Evolutionary conservation across 345 rosid species (phyloP), one percentile per base, ranked within the genome.

Genomic region (Odontarrhena argentea): DNA sequence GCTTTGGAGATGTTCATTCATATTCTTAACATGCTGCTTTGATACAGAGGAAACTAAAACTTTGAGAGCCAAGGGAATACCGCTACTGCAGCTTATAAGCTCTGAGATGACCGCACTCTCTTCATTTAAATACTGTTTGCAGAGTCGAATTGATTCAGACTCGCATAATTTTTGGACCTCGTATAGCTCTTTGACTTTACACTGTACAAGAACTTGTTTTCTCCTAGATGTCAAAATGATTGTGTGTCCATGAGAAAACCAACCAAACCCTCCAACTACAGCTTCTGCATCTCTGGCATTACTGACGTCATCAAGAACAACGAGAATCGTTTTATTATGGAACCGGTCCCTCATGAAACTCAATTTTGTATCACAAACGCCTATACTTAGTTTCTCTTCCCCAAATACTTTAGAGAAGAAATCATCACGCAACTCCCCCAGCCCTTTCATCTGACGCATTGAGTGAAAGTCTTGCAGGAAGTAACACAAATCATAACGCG

Each of bases 241-340:
- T 60, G 3, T 44, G 48, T 69, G 74, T 34, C 67, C 68, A 35
- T 14, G 68, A 61, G 74, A 70, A 62, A 70, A 62, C 75, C 75
- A 70, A 14, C 69, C 55, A 70, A 70, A 70, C 63, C 75, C 75
- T 26, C 75, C 75, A 26, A 62, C 15, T 45, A 62, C 62, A 37
- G 34, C 22, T 54, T 70, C 75, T 52, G 35, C 75, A 54, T 70
- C 69, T 37, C 69, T 54, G 13, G 69, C 63, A 54, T 46, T 28
- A 26, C 24, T 62, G 2, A 70, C 69, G 14, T 70, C 75, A 62
- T 70, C 75, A 3, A 70, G 47, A 70, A 70, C 63, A 34, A 70
- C 11, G 3, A 70, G 63, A 54, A 70, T 53, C 5, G 13, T 9
- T 54, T 47, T 54, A 0, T 36, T 54, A 0, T 11, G 63, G 49